Evolutionary conservation across 108 stramenopile genomes (phyloP), one percentile per base, ranked within the genome.

Genomic region (Poteriospumella lacustris): DNA sequence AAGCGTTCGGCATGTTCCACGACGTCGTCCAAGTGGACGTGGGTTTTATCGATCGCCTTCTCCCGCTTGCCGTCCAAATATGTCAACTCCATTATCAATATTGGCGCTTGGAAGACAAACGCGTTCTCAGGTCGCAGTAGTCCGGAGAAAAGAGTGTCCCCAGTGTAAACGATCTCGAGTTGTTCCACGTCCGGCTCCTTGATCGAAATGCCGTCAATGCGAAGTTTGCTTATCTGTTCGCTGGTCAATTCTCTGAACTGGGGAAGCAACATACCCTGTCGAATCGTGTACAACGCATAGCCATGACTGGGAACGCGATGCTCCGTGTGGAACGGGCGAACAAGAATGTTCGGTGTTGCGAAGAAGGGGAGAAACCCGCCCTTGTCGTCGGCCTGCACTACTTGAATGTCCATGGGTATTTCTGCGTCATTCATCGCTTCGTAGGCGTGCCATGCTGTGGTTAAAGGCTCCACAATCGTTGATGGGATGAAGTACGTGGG

Each of bases 231-330:
- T 12, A 73, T 44, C 31, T 73, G 9, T 29, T 73, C 70, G 9
- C 40, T 26, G 29, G 41, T 34, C 9, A 44, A 73, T 29, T 3
- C 5, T 73, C 33, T 24, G 36, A 42, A 73, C 42, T 73, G n/a
- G 9, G 70, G 43, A 26, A 73, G 47, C 42, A 73, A 56, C 33
- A 5, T 64, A 12, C 5, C 5, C 42, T 3, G 15, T 34, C 47
- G 43, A 33, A 26, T 12, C 3, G 70, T 73, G 42, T 73, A 73
- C 3, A 56, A 38, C 9, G 47, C 70, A 56, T 73, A 73, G 5
- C 70, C 70, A 9, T 73, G 70, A 26, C 40, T 42, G 5, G 70
- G 44, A 73, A 73, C 47, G 12, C 70, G 70, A 73, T 73, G 70
- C 26, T 15, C 41, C 31, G 70, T 73, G 36, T 24, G 70, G 15